Evolutionary conservation across 148 eudicot genomes (phyloP).

Genomic region (Rhododendron molle): DNA sequence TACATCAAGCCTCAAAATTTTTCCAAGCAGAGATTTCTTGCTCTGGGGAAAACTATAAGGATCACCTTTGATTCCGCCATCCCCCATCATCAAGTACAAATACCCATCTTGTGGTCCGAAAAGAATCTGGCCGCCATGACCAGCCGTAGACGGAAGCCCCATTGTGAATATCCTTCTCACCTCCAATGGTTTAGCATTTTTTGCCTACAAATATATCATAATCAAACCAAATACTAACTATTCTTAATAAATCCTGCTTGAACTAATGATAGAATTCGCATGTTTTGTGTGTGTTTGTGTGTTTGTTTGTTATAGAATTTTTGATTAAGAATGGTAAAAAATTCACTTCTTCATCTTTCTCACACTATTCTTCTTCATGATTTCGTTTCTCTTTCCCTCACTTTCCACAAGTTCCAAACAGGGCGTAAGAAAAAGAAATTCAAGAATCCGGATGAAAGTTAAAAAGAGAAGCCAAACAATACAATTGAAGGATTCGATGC

Average conservation of each 20-base stretch:
- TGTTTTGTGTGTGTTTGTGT: neutral
- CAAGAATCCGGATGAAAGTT: neutral
- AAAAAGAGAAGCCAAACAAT: slow-evolving; percentile 11
- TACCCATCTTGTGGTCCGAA: slow-evolving; percentile 81
- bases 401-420: too few relatives aligned
- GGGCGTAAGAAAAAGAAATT: neutral
- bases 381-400: too few relatives aligned
- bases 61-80: slow-evolving; percentile 71
- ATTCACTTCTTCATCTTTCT: too few relatives aligned
- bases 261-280: neutral
- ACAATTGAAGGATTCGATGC: slow-evolving; percentile 60
- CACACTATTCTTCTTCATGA: too few relatives aligned
- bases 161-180: slow-evolving; percentile 78
- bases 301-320: too few relatives aligned
- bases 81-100: slow-evolving; percentile 85
- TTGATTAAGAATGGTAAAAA: neutral
- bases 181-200: slow-evolving; percentile 49
- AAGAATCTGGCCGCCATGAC: slow-evolving; percentile 80
- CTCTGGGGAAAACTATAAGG: slow-evolving; percentile 73
- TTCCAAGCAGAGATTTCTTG: slow-evolving; percentile 87
- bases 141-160: slow-evolving; percentile 61
- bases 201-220: slow-evolving; percentile 32
- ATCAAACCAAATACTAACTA: neutral
- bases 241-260: too few relatives aligned
- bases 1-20: slow-evolving; percentile 74